Percentiles rank a stretch among this genome's conserved stretches.
Evolutionary conservation across 306 rosid species (phyloP).

Genomic region (Rosa lucieae): DNA sequence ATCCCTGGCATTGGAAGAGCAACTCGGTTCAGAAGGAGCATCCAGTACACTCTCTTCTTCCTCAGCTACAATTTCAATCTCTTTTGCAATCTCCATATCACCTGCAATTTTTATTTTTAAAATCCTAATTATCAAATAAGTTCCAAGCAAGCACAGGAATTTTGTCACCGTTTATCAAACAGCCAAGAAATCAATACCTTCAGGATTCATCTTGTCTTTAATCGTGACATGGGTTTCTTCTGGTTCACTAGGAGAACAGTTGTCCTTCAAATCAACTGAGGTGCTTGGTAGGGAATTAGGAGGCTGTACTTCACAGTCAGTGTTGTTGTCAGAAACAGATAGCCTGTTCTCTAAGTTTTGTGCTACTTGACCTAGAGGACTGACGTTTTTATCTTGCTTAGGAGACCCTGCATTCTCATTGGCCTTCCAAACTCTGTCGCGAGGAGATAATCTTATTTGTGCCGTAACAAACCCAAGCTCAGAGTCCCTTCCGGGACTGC

Average conservation of each 20-base stretch:
- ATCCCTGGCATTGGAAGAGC: slow-evolving; percentile 33
- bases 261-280: slow-evolving; percentile 25
- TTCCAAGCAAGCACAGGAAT: not conserved
- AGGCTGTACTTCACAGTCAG: slow-evolving; percentile 38
- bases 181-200: slow-evolving; percentile 52
- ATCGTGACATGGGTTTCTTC: slow-evolving; percentile 32
- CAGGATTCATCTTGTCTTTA: slow-evolving; percentile 44
- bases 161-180: slow-evolving; percentile 14
- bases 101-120: slow-evolving; percentile 41
- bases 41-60: slow-evolving; percentile 43
- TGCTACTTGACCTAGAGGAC: slow-evolving; percentile 39
- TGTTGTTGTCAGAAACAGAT: slow-evolving; percentile 36
- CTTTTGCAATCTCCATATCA: slow-evolving; percentile 37
- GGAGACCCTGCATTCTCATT: slow-evolving; percentile 42
- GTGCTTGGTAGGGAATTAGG: slow-evolving; percentile 34
- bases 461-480: slow-evolving; percentile 64
- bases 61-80: slow-evolving; percentile 13
- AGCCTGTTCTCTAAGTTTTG: slow-evolving; percentile 36
- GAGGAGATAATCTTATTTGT: slow-evolving; percentile 51
- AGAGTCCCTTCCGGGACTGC: slow-evolving; percentile 78
- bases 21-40: slow-evolving; percentile 40
- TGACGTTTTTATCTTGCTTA: slow-evolving; percentile 28
- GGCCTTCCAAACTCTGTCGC: slow-evolving; percentile 35
- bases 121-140: slow-evolving; percentile 25
- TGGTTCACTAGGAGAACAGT: slow-evolving; percentile 21